A percentile compares a stretch with the other conserved stretches of the same genome.
phyloP scores from a whole-genome alignment of 257 asterid species.

The Nicotiana paniculata region DNA sequence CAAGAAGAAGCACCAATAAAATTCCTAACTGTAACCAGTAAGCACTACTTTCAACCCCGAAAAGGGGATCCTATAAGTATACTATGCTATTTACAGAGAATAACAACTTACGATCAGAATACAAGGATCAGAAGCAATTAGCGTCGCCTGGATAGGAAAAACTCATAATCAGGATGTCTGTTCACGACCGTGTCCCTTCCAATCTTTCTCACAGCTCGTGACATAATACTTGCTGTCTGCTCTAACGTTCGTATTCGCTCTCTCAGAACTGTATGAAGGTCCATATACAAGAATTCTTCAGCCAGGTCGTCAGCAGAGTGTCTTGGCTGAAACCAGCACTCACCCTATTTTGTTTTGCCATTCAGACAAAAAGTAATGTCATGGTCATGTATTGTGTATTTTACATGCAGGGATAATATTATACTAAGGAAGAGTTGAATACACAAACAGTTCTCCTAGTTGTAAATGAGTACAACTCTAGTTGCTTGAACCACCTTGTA shows the following conservation, averaged over 20 bases:
- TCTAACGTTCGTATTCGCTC: constrained; percentile 20
- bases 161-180: constrained; percentile 29
- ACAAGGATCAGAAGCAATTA: neutral
- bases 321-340: constrained; percentile 28
- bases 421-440: neutral
- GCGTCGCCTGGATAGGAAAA: constrained; percentile 18
- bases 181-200: constrained; percentile 8
- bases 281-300: neutral
- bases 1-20: neutral
- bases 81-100: neutral
- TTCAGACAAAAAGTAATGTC: neutral
- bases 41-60: neutral
- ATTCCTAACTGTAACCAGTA: neutral
- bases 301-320: neutral
- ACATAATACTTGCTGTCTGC: constrained; percentile 22
- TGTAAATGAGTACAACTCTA: neutral
- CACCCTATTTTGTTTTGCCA: constrained; percentile 17
- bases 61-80: neutral
- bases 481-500: neutral
- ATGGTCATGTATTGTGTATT: neutral
- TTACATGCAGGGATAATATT: neutral
- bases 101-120: neutral
- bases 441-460: neutral
- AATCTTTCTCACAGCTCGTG: constrained; percentile 14
- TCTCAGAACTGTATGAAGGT: constrained; percentile 5